Base-by-base conservation (phyloP, 2,329 filamentous ascomycete species). In the Fusarium verrucosum region DNA sequence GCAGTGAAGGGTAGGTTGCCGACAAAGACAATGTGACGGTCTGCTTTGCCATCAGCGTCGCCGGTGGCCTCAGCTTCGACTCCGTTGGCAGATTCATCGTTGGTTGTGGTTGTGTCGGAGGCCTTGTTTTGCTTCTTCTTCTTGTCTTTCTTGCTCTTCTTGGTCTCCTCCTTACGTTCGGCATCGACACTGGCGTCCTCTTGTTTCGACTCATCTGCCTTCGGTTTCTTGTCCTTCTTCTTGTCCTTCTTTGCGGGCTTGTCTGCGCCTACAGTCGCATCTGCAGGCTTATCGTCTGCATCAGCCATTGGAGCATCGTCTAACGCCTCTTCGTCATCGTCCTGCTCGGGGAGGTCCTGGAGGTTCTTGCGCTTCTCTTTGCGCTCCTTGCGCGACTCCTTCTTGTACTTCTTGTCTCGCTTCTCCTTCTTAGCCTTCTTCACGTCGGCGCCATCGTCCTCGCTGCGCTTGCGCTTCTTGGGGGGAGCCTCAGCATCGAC, bases 1-100 rank as follows among this genome's bases (percentile, higher is more conserved):
- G 92, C 91, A 61, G 84, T 88, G 85, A 87, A 97, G 45, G 94
- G 94, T 7, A 98, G 89, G 80, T 97, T 97, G 75, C 94, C 92
- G 19, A 72, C 66, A 30, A 74, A 74, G 68, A 73, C 70, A 58
- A 77, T 79, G 70, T 71, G 66, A 32, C 73, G 74, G 50, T 73
- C 71, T 42, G 61, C 56, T 44, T 75, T 72, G 32, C 62, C 42
- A 28, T 64, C 71, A 25, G 65, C 43, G n/a, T 61, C 58, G 26
- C 55, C 26, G 16, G 57, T 50, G 30, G 57, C 41, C 13, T 62
- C 62, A 23, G 68, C 63, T 52, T 41, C 50, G 10, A 53, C 33
- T 45, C 28, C 45, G 17, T 40, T 42, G 25, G 53, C 50, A 35
- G 59, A 28, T 7, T 58, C 56, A 30, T 50, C 47, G 28, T 64